Percentiles rank a stretch among this genome's conserved stretches.
Conservation (phyloP, 140 eudicot species). For the Oenanthe javanica region DNA sequence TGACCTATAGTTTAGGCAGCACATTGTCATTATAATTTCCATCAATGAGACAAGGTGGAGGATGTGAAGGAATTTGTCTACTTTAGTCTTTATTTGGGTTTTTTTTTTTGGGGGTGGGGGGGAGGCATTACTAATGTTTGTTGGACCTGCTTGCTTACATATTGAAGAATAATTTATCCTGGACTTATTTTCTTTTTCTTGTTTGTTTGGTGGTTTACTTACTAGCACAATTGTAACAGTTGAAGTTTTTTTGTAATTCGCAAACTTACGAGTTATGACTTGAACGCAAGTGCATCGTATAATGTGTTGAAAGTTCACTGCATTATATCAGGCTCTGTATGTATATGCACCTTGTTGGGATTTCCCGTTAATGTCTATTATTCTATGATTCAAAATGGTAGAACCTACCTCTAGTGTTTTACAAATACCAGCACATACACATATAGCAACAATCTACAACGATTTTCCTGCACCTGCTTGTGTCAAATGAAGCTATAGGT, state of each 20-base stretch:
- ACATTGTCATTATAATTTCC: background rate
- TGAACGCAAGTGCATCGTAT: background rate
- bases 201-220: too few species aligned
- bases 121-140: background rate
- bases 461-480: background rate
- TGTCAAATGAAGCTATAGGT: background rate
- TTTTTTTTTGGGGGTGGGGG: background rate
- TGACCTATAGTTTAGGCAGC: background rate
- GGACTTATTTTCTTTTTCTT: background rate
- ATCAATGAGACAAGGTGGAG: background rate
- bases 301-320: background rate
- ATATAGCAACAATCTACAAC: background rate
- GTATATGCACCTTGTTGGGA: background rate
- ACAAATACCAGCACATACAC: background rate
- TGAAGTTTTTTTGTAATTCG: background rate
- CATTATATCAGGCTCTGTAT: background rate
- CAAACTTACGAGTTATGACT: background rate
- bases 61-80: background rate
- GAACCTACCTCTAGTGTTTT: background rate
- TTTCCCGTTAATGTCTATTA: background rate
- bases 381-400: background rate
- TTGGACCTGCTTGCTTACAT: constrained; percentile 1
- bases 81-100: background rate
- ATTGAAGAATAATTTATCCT: background rate
- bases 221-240: background rate